Base-by-base conservation (phyloP, 2,329 filamentous ascomycete genomes). In the Penicillium italicum region DNA sequence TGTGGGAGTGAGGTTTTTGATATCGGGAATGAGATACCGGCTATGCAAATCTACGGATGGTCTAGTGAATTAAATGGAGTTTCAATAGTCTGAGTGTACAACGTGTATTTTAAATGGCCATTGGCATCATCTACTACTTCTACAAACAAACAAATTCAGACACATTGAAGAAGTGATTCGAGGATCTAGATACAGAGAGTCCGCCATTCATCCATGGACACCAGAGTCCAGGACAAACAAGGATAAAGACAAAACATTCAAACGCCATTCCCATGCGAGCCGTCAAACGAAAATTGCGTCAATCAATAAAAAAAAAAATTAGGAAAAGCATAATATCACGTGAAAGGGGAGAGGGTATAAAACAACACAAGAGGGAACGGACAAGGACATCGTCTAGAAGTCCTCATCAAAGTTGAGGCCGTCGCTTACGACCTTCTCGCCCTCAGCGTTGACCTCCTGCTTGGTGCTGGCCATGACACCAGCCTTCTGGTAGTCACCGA, bases 401-500 rank as follows among this genome's bases (percentile, higher is more conserved):
- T 99, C 94, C 65, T 97, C 93, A 66, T 97, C 92, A 69, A 99
- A 97, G 74, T 78, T 82, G 79, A 99, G 95, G 79, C 93, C 91
- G 61, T 69, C 69, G 42, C 69, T 71, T 48, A 64, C 64, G 33
- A 68, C 57, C 58, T 74, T 66, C 53, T 74, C 79, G 60, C 79
- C 73, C 57, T 85, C 77, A 11, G 78, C 72, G 53, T 78, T 76
- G 44, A 71, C 67, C n/a, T 79, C 76, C 77, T 89, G 88, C 81
- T 91, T 91, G 67, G 87, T 89, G 79, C 89, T 92, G 70, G 88
- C 88, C 91, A 99, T 96, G 76, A 99, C 93, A 81, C 94, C 94
- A 36, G 94, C 92, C 85, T 99, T 99, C 80, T 99, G 94, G 85
- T 99, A 99, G 72, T 99, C 94, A 75, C 88, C 94, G 55, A 99